Base-by-base conservation (phyloP, 2,329 filamentous ascomycete species). In the Neurospora crassa region DNA sequence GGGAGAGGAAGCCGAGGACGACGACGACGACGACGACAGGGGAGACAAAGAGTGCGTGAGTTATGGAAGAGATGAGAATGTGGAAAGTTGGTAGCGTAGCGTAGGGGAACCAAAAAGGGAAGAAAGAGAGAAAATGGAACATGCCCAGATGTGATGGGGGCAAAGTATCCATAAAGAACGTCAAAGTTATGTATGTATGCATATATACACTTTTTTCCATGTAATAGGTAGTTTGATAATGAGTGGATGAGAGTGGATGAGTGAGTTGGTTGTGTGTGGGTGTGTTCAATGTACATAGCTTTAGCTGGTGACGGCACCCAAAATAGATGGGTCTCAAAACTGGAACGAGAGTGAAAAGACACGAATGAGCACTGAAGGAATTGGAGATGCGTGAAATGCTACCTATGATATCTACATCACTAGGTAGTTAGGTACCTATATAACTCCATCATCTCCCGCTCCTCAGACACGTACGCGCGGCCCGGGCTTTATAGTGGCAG, bases 1-100 rank as follows among this genome's bases (percentile, higher is more conserved):
- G 93, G 93, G 83, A 88, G 81, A 84, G 93, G 72, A 91, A 91
- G 79, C 86, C 89, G 2, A 84, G 90, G 74, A 18, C 53, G 11
- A 5, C 3, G 3, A 7, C 24, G 24, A 24, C 24, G 24, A 24
- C 14, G 24, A 24, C 47, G 3, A 14, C 10, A 24, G 12, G 14
- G 5, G 24, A 40, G 37, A 37, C 34, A 8, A 37, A 40, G 37
- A 11, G 37, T 10, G 37, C 37, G 2, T 10, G 11, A 10, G 2
- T 10, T n/a, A n/a, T n/a, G n/a, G n/a, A 5, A 16, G 14, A 34
- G 14, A n/a, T n/a, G n/a, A 14, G 8, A 0, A 18, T 53, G 6
- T 14, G 8, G 53, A 5, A 4, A 0, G 53, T 59, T 10, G 20
- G 12, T 29, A 6, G 10, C 14, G 29, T 7, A 18, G 14, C 12